Evolutionary conservation across 2,329 filamentous ascomycete genomes (phyloP), one percentile per base, ranked within the genome.

Genomic region (Cladophialophora immunda): DNA sequence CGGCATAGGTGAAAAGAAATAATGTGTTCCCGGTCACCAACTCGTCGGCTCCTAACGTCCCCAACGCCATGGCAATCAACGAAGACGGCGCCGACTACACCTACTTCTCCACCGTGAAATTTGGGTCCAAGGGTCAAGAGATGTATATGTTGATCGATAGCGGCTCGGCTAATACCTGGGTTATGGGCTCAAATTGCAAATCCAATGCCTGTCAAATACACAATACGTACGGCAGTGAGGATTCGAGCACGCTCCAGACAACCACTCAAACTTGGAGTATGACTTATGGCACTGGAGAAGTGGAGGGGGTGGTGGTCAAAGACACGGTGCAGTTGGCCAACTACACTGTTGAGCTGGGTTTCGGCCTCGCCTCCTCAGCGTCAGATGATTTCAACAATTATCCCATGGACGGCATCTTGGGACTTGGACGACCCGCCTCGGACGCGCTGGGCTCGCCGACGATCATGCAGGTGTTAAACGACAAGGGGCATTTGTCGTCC

Each of bases 341-440:
- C 17, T 82, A 94, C 68, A 85, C 83, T 50, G 75, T 92, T 15
- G 77, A 84, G 1, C 84, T 93, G 72, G 82, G 86, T 2, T 92
- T 97, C 73, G 93, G 93, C 4, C 79, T 94, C 66, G 92, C 91
- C 25, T 86, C 85, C 36, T 85, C 85, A 27, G 91, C 91, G 1
- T 93, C 92, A 0, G 79, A 87, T 59, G 89, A 95, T 70, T 97
- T 97, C 77, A 79, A 82, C 30, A 85, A 86, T 60, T 97, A 94
- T 73, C 90, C 92, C 1, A 93, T 97, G 78, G 93, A 97, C 76
- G 93, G 93, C 27, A 96, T 97, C 57, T 81, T 97, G 2, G 93
- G 93, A 3, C 80, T 97, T 27, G 90, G 91, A 17, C 88, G 89
- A 72, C 85, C 85, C 68, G 81, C 83, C 11, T 85, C 85, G 2